Percentiles rank a stretch among this genome's conserved stretches.
phyloP scores from a whole-genome alignment of 2,329 filamentous ascomycete species.

The Aspergillus ustus region DNA sequence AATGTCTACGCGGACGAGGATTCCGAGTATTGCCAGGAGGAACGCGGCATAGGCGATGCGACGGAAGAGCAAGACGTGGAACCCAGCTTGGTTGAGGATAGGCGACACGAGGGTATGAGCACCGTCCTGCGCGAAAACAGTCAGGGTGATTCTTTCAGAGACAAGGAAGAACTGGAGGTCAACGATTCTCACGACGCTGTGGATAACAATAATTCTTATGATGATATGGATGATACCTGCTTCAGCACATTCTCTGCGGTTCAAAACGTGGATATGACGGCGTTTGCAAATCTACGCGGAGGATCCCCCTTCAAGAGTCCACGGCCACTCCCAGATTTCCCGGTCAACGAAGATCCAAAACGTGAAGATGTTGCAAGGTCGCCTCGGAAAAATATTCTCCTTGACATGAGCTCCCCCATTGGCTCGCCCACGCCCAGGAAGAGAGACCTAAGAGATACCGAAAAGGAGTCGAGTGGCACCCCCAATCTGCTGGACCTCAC shows the following conservation, averaged over 20 bases:
- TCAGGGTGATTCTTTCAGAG: slow-evolving; percentile 25
- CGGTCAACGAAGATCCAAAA: slow-evolving; percentile 30
- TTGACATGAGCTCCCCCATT: slow-evolving; percentile 40
- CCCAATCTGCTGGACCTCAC: slow-evolving; percentile 89
- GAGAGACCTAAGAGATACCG: slow-evolving; percentile 49
- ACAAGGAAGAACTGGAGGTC: slow-evolving; percentile 29
- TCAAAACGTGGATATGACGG: slow-evolving; percentile 75
- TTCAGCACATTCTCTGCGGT: slow-evolving; percentile 90
- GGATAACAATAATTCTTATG: slow-evolving; percentile 35
- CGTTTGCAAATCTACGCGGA: slow-evolving; percentile 71
- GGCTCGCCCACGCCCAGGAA: slow-evolving; percentile 56
- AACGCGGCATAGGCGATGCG: slow-evolving; percentile 21
- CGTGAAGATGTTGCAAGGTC: no score
- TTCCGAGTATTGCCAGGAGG: slow-evolving; percentile 27
- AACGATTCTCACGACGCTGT: slow-evolving; percentile 33
- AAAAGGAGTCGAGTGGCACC: slow-evolving; percentile 58
- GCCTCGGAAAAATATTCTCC: slow-evolving; percentile 32
- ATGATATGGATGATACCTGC: slow-evolving; percentile 50
- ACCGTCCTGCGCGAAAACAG: slow-evolving; percentile 39
- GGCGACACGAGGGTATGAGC: slow-evolving; percentile 48
- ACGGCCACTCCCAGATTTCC: slow-evolving; percentile 48
- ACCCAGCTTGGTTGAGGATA: slow-evolving; percentile 45
- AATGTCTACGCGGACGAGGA: slow-evolving; percentile 36
- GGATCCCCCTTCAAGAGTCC: slow-evolving; percentile 63
- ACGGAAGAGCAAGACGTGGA: slow-evolving; percentile 31